These are phyloP conservation scores for Hypsizygus marmoreus DNA, from an alignment of 768 basidiomycete genomes.

Conservation along the genomic window DNA sequence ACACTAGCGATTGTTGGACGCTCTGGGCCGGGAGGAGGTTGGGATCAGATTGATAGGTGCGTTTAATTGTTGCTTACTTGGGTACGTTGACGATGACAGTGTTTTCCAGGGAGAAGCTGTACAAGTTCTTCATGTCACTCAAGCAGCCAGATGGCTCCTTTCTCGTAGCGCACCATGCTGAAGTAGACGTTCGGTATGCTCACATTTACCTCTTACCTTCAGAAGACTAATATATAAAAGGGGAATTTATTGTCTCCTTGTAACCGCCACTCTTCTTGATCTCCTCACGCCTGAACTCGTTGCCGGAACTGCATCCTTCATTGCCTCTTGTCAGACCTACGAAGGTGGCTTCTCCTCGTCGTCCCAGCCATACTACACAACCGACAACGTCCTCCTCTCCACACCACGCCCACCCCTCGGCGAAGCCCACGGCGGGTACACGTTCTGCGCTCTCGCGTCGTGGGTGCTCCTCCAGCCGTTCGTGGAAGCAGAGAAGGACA, in stretches of 20 bases:
- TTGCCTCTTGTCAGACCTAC: constrained; percentile 93
- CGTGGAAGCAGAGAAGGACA: constrained; percentile 26
- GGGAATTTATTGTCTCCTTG: constrained; percentile 93
- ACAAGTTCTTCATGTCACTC: constrained; percentile 87
- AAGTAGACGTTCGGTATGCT: constrained; percentile 89
- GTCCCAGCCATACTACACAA: constrained; percentile 65
- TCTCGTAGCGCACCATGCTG: constrained; percentile 81
- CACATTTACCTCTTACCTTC: neutral
- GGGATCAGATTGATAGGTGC: constrained; percentile 85
- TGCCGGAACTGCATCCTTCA: constrained; percentile 70
- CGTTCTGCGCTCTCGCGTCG: constrained; percentile 88
- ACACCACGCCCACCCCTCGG: constrained; percentile 76
- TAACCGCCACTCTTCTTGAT: constrained; percentile 79
- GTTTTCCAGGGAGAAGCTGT: constrained; percentile 66
- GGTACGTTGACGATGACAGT: neutral
- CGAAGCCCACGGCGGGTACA: constrained; percentile 98
- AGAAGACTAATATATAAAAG: constrained; percentile 36
- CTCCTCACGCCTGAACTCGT: constrained; percentile 89
- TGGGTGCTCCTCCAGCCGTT: constrained; percentile 78
- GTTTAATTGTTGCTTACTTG: constrained; percentile 16
- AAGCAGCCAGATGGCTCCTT: constrained; percentile 96
- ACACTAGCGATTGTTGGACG: constrained; percentile 80
- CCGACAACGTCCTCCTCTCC: constrained; percentile 34
- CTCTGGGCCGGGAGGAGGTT: constrained; percentile 73
- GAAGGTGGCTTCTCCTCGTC: constrained; percentile 92